phyloP scores from a whole-genome alignment of 1,284 basidiomycete genomes.

The Ganoderma meredithae region DNA sequence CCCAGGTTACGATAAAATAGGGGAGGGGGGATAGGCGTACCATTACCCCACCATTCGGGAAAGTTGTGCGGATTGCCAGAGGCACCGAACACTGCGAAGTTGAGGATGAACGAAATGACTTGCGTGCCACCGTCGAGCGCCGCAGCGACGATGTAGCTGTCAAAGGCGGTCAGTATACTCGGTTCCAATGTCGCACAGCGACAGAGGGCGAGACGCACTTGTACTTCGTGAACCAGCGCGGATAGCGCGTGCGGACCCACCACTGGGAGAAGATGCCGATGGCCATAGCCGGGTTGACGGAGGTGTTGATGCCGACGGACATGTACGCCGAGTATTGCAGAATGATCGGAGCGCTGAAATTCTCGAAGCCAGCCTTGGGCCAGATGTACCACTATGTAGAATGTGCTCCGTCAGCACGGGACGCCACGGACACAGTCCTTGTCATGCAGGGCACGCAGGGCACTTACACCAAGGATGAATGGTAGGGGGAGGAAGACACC shows the following conservation, averaged over 20 bases:
- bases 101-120: constrained; percentile 44
- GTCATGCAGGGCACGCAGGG: constrained; percentile 10
- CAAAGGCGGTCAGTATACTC: background rate
- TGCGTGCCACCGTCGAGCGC: constrained; percentile 43
- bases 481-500: constrained; percentile 60
- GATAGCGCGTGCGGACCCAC: constrained; percentile 52
- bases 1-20: background rate
- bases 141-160: constrained; percentile 43
- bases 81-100: constrained; percentile 43
- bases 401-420: background rate
- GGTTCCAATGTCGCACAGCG: background rate
- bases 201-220: constrained; percentile 49
- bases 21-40: constrained; percentile 11
- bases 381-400: constrained; percentile 47
- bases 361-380: constrained; percentile 54
- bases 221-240: constrained; percentile 64
- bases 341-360: constrained; percentile 56
- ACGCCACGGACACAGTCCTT: background rate
- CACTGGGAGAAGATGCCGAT: constrained; percentile 63
- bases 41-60: constrained; percentile 43
- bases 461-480: constrained; percentile 48
- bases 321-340: constrained; percentile 52
- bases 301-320: constrained; percentile 59
- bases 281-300: constrained; percentile 48
- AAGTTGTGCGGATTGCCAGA: constrained; percentile 38